Evolutionary conservation across 257 asterid species (phyloP), one percentile per base, ranked within the genome.

Genomic region (Osmanthus fragrans): DNA sequence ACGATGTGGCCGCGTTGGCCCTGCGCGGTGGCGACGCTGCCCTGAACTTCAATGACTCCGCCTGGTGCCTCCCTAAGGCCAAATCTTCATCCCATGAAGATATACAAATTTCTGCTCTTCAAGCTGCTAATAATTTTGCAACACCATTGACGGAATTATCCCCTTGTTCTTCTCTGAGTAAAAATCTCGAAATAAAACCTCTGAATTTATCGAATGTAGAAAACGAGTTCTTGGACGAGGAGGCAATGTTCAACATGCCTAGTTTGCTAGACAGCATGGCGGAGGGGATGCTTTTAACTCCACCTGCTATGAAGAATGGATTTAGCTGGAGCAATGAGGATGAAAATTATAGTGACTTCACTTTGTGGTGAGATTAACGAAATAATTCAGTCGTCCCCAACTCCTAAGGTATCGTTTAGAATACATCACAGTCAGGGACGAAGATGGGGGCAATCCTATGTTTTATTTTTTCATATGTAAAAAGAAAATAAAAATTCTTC

Each of bases 261-360:
- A 80, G 32, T 3, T 84, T 91, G 78, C 72, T 92, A 13, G 86
- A 92, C 67, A 87, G 90, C 83, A 90, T 92, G 97, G 97, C 97
- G 16, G 97, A 92, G 81, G 97, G 96, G 27, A 75, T 92, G 92
- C 86, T 92, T 70, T 83, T 92, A 0, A 92, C 97, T 65, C 97
- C 97, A 2, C 84, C 88, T 23, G 95, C 91, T 36, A 80, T 91
- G 93, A 86, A 82, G 83, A 86, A 74, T 81, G 96, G 93, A 0
- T 87, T 87, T 67, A 82, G 68, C 66, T 89, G 96, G 94, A 78
- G 80, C 36, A 27, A 72, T 27, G 80, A 84, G 15, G 75, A 66
- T 39, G 83, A 73, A 39, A 88, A 74, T 47, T 85, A 71, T 7
- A 7, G 77, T 4, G 90, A 85, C 58, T 72, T 90, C 5, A 78